A percentile compares a stretch with the other conserved stretches of the same genome.
These are phyloP conservation scores for Axilococcus clingmanii DNA, from an alignment of 139 green algal genomes.

Conservation along the genomic window DNA sequence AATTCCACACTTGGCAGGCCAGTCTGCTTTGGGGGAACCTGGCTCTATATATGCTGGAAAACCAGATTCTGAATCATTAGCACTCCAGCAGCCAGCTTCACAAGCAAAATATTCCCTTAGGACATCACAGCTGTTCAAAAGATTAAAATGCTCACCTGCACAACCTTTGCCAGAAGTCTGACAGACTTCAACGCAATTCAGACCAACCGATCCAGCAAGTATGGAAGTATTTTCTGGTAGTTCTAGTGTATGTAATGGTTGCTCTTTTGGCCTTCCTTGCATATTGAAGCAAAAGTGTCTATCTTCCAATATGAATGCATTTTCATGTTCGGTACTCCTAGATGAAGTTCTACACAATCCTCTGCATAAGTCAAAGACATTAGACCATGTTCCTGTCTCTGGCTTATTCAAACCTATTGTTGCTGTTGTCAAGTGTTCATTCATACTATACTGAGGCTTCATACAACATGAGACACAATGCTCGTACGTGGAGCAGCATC, in stretches of 20 bases:
- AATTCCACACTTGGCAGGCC: slow-evolving; percentile 53
- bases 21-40: slow-evolving; percentile 45
- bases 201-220: slow-evolving; percentile 14
- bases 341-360: slow-evolving; percentile 57
- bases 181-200: slow-evolving; percentile 41
- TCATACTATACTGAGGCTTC: slow-evolving; percentile 30
- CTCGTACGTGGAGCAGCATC: slow-evolving; percentile 65
- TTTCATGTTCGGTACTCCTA: slow-evolving; percentile 67
- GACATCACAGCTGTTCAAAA: slow-evolving; percentile 60
- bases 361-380: slow-evolving; percentile 57
- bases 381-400: slow-evolving; percentile 47
- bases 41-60: slow-evolving; percentile 43
- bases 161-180: slow-evolving; percentile 20
- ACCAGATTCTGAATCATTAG: neutral
- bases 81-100: slow-evolving; percentile 28
- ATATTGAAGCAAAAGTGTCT: slow-evolving; percentile 65
- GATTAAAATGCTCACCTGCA: slow-evolving; percentile 22
- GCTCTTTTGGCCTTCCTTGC: slow-evolving; percentile 17
- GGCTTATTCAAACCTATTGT: slow-evolving; percentile 10
- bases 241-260: slow-evolving; percentile 23
- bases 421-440: slow-evolving; percentile 5
- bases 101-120: slow-evolving; percentile 47
- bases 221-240: slow-evolving; percentile 29
- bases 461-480: slow-evolving; percentile 76
- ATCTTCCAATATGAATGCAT: slow-evolving; percentile 57